Conservation (phyloP, 2,329 filamentous ascomycete species). For the Curvularia lunata region DNA sequence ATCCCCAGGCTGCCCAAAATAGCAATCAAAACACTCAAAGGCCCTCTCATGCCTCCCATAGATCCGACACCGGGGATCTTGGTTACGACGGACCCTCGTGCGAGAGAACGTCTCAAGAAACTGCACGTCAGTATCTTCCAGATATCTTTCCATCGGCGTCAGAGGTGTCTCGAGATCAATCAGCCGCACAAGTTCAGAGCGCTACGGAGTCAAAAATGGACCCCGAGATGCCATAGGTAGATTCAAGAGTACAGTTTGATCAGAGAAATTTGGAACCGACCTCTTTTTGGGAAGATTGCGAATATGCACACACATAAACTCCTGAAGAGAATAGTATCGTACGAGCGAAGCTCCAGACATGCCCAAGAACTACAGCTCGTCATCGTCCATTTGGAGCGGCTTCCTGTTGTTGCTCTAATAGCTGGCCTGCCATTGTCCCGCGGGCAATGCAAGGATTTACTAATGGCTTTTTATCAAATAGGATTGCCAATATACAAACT, state of each 20-base stretch:
- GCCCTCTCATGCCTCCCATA: not conserved
- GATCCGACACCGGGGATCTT: not conserved
- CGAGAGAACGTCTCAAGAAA: not conserved
- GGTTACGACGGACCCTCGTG: not conserved
- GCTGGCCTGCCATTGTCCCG: not conserved
- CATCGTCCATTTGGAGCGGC: constrained; percentile 3
- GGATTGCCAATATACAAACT: not conserved
- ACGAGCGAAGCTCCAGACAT: not conserved
- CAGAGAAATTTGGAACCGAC: not conserved
- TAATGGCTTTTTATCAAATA: not conserved
- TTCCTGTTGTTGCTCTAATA: constrained; percentile 1
- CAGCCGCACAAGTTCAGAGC: not conserved
- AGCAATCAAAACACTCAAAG: not conserved
- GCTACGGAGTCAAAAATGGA: not conserved
- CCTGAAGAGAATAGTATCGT: not conserved
- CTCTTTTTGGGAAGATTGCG: not conserved
- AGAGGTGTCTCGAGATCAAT: not conserved
- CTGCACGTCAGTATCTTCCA: not conserved
- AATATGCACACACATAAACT: not conserved
- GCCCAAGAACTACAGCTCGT: not conserved
- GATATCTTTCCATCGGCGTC: not conserved
- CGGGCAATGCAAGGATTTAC: not conserved
- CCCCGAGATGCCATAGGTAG: not conserved
- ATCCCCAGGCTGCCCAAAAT: not conserved
- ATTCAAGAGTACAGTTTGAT: not conserved